Base-by-base conservation (phyloP, 202 grass and related monocot species). In the Digitaria exilis region DNA sequence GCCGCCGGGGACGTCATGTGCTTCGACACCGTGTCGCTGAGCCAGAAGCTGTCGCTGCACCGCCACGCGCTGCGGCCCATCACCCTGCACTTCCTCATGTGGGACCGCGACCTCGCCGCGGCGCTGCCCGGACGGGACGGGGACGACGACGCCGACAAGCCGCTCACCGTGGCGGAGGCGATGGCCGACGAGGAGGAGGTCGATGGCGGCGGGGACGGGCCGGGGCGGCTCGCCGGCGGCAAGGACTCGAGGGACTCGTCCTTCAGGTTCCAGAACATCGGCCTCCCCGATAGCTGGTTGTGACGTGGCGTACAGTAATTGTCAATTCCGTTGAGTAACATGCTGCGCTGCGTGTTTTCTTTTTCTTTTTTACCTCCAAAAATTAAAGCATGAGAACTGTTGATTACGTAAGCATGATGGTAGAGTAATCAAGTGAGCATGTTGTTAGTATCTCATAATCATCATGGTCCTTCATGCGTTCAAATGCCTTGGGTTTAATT, bases 1-100 rank as follows among this genome's bases (percentile, higher is more conserved):
- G 87, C 91, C 13, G 80, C 83, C 8, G 91, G 91, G 4, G 87
- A 93, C 77, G 85, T 98, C 83, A 88, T 82, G 78, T 98, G 96
- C 87, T 98, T 87, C 45, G 96, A 98, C 87, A 98, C 93, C 0
- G 93, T 98, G 34, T 94, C 96, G 10, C 89, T 98, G 26, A 98
- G 96, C 89, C 96, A 98, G 87, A 90, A 92, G 54, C 89, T 98
- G 34, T 98, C 96, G 29, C 74, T 98, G 58, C 96, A 98, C 87
- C 91, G 93, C 29, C 96, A 98, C 59, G 96, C 96, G 30, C 73
- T 98, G 26, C 82, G 73, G 4, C 93, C 96, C 26, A 90, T 98
- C 87, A 87, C 87, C 32, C 91, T 94, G 18, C 93, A 96, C 69
- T 89, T 98, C 80, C 85, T 98, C 73, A 52, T 91, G 77, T 98